Percentiles rank a stretch among this genome's conserved stretches.
Conservation (phyloP, 1,284 basidiomycete genomes). For the Grifola frondosa region DNA sequence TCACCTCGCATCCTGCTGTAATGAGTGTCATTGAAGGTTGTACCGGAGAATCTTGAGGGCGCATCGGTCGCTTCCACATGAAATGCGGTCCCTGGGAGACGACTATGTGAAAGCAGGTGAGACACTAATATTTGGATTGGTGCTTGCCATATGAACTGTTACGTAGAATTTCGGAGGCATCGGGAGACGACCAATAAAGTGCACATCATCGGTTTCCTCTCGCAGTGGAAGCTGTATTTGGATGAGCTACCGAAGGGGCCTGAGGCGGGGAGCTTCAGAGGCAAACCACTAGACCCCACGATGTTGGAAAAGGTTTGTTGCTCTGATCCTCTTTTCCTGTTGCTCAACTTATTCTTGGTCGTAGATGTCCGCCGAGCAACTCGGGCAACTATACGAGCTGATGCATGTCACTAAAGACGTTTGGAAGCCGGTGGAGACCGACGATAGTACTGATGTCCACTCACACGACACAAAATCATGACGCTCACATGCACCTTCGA, state of each 20-base stretch:
- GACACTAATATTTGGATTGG: constrained; percentile 11
- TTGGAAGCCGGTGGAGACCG: constrained; percentile 59
- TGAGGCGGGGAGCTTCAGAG: constrained; percentile 50
- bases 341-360: not conserved
- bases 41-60: constrained; percentile 80
- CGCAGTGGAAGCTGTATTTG: constrained; percentile 91
- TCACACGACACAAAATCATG: constrained; percentile 7
- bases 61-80: constrained; percentile 71
- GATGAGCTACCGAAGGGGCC: constrained; percentile 60
- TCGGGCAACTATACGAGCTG: constrained; percentile 89
- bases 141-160: not conserved
- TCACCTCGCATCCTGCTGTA: not conserved
- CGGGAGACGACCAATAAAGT: constrained; percentile 78
- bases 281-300: constrained; percentile 73
- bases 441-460: constrained; percentile 11
- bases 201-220: constrained; percentile 89
- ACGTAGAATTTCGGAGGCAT: constrained; percentile 81
- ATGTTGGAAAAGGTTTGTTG: constrained; percentile 74
- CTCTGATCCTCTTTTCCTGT: not conserved
- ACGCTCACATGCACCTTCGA: not conserved
- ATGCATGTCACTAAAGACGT: constrained; percentile 88
- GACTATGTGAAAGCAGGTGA: constrained; percentile 83
- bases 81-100: constrained; percentile 88
- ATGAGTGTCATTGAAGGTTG: constrained; percentile 46
- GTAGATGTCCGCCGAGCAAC: constrained; percentile 88